phyloP scores from a whole-genome alignment of 345 rosid species.

The Moricandia moricandioides region DNA sequence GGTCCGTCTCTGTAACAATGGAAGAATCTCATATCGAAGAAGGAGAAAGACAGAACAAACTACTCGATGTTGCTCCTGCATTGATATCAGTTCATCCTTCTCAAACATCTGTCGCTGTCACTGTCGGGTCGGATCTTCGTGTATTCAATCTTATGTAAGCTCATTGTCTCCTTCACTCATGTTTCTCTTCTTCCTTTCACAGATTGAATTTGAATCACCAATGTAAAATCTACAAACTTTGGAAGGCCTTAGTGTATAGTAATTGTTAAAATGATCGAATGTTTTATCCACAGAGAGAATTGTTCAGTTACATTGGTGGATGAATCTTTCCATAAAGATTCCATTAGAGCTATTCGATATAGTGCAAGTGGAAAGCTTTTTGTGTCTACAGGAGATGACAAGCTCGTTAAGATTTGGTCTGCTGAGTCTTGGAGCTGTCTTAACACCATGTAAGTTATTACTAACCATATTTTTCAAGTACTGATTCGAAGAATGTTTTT shows the following conservation, averaged over 20 bases:
- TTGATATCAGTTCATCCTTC: slow-evolving; percentile 65
- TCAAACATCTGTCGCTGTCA: slow-evolving; percentile 65
- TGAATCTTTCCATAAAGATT: slow-evolving; percentile 63
- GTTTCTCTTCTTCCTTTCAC: too few relatives aligned
- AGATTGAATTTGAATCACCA: too few relatives aligned
- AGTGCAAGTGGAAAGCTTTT: slow-evolving; percentile 69
- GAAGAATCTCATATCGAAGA: slow-evolving; percentile 52
- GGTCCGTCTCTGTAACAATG: slow-evolving; percentile 35
- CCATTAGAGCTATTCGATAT: slow-evolving; percentile 77
- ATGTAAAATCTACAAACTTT: too few relatives aligned
- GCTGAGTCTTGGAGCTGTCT: slow-evolving; percentile 70
- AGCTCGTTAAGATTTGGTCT: slow-evolving; percentile 88
- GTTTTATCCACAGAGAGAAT: slow-evolving; percentile 42
- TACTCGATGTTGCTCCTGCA: slow-evolving; percentile 75
- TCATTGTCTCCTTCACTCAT: background rate
- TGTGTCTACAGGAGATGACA: slow-evolving; percentile 90
- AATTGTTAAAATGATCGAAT: too few relatives aligned
- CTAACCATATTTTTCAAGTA: background rate
- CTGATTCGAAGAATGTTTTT: background rate
- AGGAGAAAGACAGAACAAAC: slow-evolving; percentile 46
- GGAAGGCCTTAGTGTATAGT: too few relatives aligned
- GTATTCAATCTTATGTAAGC: slow-evolving; percentile 68
- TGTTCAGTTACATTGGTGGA: slow-evolving; percentile 55
- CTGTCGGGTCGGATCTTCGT: slow-evolving; percentile 88
- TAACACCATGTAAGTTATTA: slow-evolving; percentile 54